Base-by-base conservation (phyloP, 2,329 filamentous ascomycete genomes). In the Phyllosticta paracitricarpa region DNA sequence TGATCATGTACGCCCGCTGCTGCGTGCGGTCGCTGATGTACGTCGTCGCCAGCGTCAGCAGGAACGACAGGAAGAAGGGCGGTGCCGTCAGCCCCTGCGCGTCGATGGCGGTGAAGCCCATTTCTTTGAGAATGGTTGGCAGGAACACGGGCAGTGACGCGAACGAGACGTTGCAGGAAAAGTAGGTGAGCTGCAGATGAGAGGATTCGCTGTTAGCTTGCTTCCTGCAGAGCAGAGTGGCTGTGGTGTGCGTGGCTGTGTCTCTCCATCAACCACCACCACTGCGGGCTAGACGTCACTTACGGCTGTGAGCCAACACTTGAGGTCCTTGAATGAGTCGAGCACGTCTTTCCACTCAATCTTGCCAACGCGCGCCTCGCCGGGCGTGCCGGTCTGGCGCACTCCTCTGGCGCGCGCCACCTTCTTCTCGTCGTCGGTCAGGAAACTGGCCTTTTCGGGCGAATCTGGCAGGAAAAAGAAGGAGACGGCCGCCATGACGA, bases 31-130 rank as follows among this genome's bases (percentile, higher is more conserved):
- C 87, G n/a, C 86, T 85, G 40, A 89, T 70, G 70, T 79, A 87
- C 4, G 85, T 84, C 1, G 82, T 82, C 9, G 68, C 66, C 63
- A 90, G 79, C 54, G 84, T 87, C 24, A 84, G 73, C 12, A 88
- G 66, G 69, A 87, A 89, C 1, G 86, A 81, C 17, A 88, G 72
- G 66, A 90, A 83, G 71, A 87, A 89, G 0, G 87, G 86, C 0
- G 87, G 87, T 0, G 87, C 86, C 0, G 86, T 86, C 12, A 91
- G 79, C 0, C 87, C 88, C 72, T 91, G 88, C 0, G 88, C 85
- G 62, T 84, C 78, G 63, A 89, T 80, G 14, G 80, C 76, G 0
- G 80, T 82, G 72, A 86, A 90, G 9, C 88, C 87, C 84, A 91
- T 56, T 60, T 76, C 72, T 5, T 71, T 69, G 63, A 78, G 69